phyloP scores from a whole-genome alignment of 139 green algal genomes.

The Chara braunii region DNA sequence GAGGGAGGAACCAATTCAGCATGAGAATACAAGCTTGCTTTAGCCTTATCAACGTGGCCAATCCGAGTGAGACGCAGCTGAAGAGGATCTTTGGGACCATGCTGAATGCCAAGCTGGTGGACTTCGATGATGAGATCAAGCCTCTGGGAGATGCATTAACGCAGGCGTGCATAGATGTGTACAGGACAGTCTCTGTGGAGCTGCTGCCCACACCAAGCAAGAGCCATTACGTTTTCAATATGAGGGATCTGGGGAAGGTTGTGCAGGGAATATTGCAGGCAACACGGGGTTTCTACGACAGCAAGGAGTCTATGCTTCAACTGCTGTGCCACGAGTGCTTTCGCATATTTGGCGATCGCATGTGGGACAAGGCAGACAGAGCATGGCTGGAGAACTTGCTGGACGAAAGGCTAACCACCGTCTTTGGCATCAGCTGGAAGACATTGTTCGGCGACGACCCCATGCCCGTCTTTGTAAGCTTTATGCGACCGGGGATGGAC shows the following conservation, averaged over 20 bases:
- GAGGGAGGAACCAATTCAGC: slow-evolving; percentile 66
- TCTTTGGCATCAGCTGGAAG: slow-evolving; percentile 51
- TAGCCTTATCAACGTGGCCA: slow-evolving; percentile 58
- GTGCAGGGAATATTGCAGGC: slow-evolving; percentile 59
- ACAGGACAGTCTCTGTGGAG: slow-evolving; percentile 42
- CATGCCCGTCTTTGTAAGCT: slow-evolving; percentile 66
- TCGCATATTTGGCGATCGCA: slow-evolving; percentile 70
- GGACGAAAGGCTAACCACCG: slow-evolving; percentile 53
- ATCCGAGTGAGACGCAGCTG: slow-evolving; percentile 61
- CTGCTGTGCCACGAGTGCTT: slow-evolving; percentile 74
- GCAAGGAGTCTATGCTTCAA: slow-evolving; percentile 66
- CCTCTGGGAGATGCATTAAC: slow-evolving; percentile 58
- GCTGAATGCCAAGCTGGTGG: slow-evolving; percentile 59
- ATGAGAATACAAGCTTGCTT: slow-evolving; percentile 66
- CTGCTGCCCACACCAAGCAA: slow-evolving; percentile 73
- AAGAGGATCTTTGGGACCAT: slow-evolving; percentile 72
- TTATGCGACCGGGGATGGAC: slow-evolving; percentile 69
- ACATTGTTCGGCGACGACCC: slow-evolving; percentile 39
- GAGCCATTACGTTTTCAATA: slow-evolving; percentile 82
- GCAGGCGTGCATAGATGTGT: slow-evolving; percentile 49
- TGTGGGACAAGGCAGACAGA: slow-evolving; percentile 52
- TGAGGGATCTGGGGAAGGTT: slow-evolving; percentile 63
- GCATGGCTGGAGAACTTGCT: slow-evolving; percentile 61
- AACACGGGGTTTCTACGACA: slow-evolving; percentile 69
- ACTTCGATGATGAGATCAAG: slow-evolving; percentile 74